phyloP scores from a whole-genome alignment of 2,329 filamentous ascomycete species.

The Fusarium sp. region DNA sequence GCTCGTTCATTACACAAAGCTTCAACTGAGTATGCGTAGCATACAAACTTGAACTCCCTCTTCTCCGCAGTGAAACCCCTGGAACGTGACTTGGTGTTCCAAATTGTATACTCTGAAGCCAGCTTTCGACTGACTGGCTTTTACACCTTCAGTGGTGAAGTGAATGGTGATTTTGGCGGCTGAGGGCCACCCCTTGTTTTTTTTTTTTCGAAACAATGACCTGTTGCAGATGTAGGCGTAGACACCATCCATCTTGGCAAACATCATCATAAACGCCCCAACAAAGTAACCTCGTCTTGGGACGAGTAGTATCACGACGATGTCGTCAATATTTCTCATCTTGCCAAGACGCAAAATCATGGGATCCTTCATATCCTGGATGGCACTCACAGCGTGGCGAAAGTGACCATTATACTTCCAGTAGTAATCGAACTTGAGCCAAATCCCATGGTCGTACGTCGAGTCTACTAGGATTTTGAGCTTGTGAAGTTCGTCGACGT shows the following conservation, averaged over 20 bases:
- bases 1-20: background rate
- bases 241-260: constrained; percentile 15
- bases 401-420: background rate
- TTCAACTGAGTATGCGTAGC: background rate
- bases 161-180: background rate
- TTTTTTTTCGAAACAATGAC: rapidly evolving
- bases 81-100: background rate
- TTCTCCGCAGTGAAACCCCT: background rate
- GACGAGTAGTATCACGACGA: background rate
- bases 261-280: constrained; percentile 15
- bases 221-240: background rate
- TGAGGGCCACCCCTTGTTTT: too few species aligned
- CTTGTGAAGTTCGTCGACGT: background rate
- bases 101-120: background rate
- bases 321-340: background rate
- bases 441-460: background rate
- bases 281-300: constrained; percentile 18
- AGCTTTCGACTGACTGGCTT: background rate
- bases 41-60: background rate
- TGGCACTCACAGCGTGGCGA: background rate
- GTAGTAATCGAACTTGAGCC: constrained; percentile 17
- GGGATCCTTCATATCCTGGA: constrained; percentile 8
- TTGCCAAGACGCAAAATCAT: background rate
- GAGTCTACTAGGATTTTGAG: constrained; percentile 14
- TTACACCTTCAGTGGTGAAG: constrained; percentile 4